Evolutionary conservation across 495 filamentous ascomycete species (phyloP).

Genomic region (Lasiosphaeris hirsuta): DNA sequence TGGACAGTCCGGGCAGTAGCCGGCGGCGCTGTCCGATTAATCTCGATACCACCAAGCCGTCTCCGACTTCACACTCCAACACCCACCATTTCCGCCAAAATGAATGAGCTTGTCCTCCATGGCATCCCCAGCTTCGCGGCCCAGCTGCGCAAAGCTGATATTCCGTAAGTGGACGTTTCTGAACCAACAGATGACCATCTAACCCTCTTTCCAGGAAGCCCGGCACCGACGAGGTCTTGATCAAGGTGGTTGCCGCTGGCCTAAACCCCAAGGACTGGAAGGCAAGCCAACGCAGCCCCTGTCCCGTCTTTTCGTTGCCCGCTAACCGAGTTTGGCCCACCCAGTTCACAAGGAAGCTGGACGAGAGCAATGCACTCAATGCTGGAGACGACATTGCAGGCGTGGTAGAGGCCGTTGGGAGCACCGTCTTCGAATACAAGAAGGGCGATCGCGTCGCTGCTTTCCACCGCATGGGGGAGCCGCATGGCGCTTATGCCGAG

Average conservation of each 20-base stretch:
- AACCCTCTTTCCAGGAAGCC: conserved; percentile 25
- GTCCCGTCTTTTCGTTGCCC: background rate
- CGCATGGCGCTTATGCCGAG: conserved; percentile 37
- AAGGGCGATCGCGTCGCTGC: conserved; percentile 42
- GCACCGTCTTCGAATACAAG: conserved; percentile 40
- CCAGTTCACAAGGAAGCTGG: background rate
- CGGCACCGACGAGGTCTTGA: conserved; percentile 52
- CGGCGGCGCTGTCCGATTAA: too few relatives aligned
- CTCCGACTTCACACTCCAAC: background rate
- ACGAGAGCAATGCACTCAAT: conserved; percentile 17
- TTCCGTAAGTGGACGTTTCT: conserved; percentile 9
- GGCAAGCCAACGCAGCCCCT: background rate
- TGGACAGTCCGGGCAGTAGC: too few relatives aligned
- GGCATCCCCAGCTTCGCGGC: conserved; percentile 1
- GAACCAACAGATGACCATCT: background rate
- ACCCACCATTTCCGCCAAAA: background rate
- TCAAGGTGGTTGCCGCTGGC: conserved; percentile 51
- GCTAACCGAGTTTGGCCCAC: too few relatives aligned
- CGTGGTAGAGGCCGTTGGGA: conserved; percentile 36
- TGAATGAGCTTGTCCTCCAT: conserved; percentile 12
- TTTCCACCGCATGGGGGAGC: conserved; percentile 31
- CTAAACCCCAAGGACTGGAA: conserved; percentile 37
- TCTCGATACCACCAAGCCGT: background rate
- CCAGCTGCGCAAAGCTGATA: conserved; percentile 1
- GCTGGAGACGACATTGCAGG: conserved; percentile 44